phyloP scores from a whole-genome alignment of 2,329 filamentous ascomycete species.

The Hansfordia pulvinata region DNA sequence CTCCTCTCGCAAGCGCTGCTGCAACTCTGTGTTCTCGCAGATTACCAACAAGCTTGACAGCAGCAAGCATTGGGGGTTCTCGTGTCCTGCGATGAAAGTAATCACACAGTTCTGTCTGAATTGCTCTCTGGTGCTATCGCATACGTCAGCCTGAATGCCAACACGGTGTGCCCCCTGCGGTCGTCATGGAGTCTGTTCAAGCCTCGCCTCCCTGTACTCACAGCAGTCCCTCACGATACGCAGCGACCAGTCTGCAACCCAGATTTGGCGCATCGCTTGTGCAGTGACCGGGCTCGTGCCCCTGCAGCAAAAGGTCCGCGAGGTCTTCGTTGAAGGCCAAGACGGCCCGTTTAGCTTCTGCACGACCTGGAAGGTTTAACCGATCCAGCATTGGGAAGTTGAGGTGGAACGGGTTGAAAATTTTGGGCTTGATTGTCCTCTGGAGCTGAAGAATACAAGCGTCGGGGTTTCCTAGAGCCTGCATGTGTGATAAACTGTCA shows the following conservation, averaged over 20 bases:
- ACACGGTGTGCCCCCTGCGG: no score
- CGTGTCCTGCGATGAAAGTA: slow-evolving; percentile 23
- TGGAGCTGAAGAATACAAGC: slow-evolving; percentile 12
- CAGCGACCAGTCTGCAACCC: no score
- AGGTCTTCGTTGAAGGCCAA: slow-evolving; percentile 13
- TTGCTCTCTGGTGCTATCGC: no score
- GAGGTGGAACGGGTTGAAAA: slow-evolving; percentile 19
- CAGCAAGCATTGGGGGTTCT: slow-evolving; percentile 27
- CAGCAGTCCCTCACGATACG: no score
- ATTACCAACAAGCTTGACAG: slow-evolving; percentile 22
- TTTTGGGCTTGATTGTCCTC: slow-evolving; percentile 14
- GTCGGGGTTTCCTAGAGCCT: slow-evolving; percentile 11
- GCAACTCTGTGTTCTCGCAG: slow-evolving; percentile 17
- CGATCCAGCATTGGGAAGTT: slow-evolving; percentile 19
- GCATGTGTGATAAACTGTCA: background rate
- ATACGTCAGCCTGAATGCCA: no score
- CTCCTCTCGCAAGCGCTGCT: slow-evolving; percentile 17
- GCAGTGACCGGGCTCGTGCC: no score
- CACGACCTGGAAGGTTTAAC: slow-evolving; percentile 12
- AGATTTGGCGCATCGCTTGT: no score
- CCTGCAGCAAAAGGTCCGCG: slow-evolving; percentile 2
- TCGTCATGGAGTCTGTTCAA: no score
- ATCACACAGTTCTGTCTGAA: no score
- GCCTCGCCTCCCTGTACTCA: no score
- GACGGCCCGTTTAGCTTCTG: slow-evolving; percentile 12